Conservation (phyloP, 768 basidiomycete species). For the Cyclocybe aegerita region DNA sequence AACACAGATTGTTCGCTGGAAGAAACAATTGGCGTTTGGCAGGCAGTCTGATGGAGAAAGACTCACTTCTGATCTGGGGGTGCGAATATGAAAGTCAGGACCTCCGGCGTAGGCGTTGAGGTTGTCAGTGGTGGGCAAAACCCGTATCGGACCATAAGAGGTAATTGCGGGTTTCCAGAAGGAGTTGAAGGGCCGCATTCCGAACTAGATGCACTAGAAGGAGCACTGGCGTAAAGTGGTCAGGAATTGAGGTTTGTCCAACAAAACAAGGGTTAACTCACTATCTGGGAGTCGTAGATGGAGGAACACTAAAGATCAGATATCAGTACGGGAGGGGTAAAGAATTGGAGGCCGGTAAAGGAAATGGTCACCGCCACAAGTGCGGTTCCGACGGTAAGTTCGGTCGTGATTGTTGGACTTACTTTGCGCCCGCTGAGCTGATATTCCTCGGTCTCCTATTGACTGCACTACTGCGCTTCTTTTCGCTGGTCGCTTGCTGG, state of each 20-base stretch:
- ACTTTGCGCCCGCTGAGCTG: constrained; percentile 46
- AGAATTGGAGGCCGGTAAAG: constrained; percentile 18
- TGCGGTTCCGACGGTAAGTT: constrained; percentile 19
- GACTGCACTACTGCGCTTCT: constrained; percentile 62
- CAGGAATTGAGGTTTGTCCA: neutral
- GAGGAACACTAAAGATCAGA: constrained; percentile 22
- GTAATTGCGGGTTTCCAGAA: constrained; percentile 26
- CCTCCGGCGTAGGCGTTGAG: constrained; percentile 61
- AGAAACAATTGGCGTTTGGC: too few relatives aligned
- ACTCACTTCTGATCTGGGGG: constrained; percentile 60
- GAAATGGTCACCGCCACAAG: constrained; percentile 17
- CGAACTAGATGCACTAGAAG: constrained; percentile 22
- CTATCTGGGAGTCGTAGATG: constrained; percentile 38
- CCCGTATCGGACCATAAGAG: constrained; percentile 46
- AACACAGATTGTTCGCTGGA: constrained; percentile 39
- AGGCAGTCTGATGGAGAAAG: too few relatives aligned
- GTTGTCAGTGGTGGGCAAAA: constrained; percentile 53
- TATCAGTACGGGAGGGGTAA: constrained; percentile 1
- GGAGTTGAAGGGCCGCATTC: constrained; percentile 21
- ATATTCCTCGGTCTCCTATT: constrained; percentile 67
- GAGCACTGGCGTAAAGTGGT: neutral
- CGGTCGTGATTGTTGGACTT: constrained; percentile 19
- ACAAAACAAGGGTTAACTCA: constrained; percentile 22
- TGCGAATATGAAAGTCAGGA: constrained; percentile 72
- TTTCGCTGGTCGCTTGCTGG: constrained; percentile 83